Evolutionary conservation across 1,284 basidiomycete species (phyloP), one percentile per base, ranked within the genome.

Genomic region (Leccinum pallidistipes): DNA sequence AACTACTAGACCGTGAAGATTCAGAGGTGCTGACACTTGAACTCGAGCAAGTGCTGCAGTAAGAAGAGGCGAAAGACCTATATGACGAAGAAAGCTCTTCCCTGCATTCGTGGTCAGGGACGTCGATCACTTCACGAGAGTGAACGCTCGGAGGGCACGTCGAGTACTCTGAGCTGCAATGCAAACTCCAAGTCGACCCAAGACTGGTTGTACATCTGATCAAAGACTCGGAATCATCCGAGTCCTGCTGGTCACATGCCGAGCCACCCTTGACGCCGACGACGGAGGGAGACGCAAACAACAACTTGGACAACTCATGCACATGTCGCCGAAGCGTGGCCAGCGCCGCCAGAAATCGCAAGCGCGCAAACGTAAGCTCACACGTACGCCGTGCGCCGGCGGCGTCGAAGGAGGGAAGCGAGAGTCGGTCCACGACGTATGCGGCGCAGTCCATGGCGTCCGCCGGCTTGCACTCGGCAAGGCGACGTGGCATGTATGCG

Each of bases 21-120:
- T 57, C 47, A 16, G 49, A 61, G 27, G 58, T 24, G 27, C 50
- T 54, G 47, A 27, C 0, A 52, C 64, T 64, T 38, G 45, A 55
- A 40, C 62, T 65, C 18, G 55, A 67, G 49, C 68, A 74, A 49
- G 63, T 71, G 51, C 73, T 71, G 55, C 70, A 74, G n/a, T 18
- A 63, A 18, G 69, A 70, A 47, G 63, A 64, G 51, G n/a, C 14
- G 14, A 36, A 61, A 5, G 68, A 68, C 56, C 40, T n/a, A 43
- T 53, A 55, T 6, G 62, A 62, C 31, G 61, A 64, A 18, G 51
- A 58, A 47, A 32, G 38, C 8, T 31, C 62, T 49, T 47, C n/a
- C 12, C 38, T 51, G 18, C 36, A 58, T 52, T 54, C 29, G 3
- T n/a, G 10, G 16, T 21, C 36, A 16, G 24, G 27, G 16, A 31